These are phyloP conservation scores for Sedum album DNA, from an alignment of 164 flowering plant genomes.

Conservation along the genomic window DNA sequence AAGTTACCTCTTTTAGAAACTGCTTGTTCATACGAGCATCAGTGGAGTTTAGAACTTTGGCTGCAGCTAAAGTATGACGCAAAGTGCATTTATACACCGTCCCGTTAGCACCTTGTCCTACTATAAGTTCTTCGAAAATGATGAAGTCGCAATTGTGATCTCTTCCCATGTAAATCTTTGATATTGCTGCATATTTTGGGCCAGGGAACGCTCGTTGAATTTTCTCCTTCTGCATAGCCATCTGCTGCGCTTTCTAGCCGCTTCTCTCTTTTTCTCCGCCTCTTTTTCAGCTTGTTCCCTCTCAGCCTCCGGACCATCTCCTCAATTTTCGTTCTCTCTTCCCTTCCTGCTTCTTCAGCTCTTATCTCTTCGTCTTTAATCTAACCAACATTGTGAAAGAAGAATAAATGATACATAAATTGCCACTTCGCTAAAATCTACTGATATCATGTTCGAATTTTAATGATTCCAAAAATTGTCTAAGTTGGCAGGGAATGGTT, in stretches of 20 bases:
- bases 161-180: constrained; percentile 70
- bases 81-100: constrained; percentile 70
- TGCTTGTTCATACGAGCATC: constrained; percentile 38
- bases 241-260: constrained; percentile 39
- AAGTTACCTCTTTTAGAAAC: constrained; percentile 74
- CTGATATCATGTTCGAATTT: too few species aligned
- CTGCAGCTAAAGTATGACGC: constrained; percentile 66
- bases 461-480: too few species aligned
- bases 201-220: constrained; percentile 37
- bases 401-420: too few species aligned
- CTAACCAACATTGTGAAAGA: too few species aligned
- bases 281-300: constrained; percentile 56
- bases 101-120: constrained; percentile 82
- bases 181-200: constrained; percentile 30
- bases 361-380: constrained; percentile 29
- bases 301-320: constrained; percentile 50
- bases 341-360: constrained; percentile 44
- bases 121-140: constrained; percentile 58
- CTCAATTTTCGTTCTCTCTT: constrained; percentile 47
- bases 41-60: constrained; percentile 64
- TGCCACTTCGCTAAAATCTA: too few species aligned
- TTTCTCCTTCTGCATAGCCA: constrained; percentile 50
- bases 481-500: background rate
- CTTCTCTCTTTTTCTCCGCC: constrained; percentile 41
- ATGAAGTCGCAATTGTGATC: constrained; percentile 63